Conservation (phyloP, 73 alveolate genomes). For the Paramecium tetraurelia region DNA sequence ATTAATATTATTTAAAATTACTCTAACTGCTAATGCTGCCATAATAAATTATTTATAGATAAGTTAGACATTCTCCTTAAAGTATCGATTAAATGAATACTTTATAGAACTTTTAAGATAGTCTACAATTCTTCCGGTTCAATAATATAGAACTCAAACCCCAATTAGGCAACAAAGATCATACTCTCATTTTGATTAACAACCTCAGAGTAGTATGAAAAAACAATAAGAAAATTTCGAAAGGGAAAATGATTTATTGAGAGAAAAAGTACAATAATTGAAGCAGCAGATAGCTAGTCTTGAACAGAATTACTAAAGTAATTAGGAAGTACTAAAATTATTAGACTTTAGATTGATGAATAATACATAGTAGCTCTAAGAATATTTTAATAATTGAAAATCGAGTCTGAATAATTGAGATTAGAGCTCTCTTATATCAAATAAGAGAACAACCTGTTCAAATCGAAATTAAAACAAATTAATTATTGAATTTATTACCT, state of each 20-base stretch:
- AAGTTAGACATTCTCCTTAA: constrained; percentile 26
- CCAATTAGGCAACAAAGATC: constrained; percentile 22
- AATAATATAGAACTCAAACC: background rate
- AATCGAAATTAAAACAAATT: background rate
- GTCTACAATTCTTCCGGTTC: background rate
- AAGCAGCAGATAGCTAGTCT: background rate
- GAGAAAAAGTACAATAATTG: background rate
- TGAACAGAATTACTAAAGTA: background rate
- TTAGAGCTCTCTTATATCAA: constrained; percentile 27
- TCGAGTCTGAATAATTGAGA: constrained; percentile 27
- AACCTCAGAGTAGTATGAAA: background rate
- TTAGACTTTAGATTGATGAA: background rate
- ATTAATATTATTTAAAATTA: background rate
- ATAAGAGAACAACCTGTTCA: background rate
- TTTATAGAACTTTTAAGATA: background rate
- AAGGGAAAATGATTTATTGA: background rate
- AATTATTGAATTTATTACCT: background rate
- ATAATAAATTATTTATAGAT: constrained; percentile 23
- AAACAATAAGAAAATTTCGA: background rate
- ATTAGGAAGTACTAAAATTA: background rate
- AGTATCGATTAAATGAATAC: background rate
- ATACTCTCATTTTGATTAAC: background rate
- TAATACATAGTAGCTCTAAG: constrained; percentile 12
- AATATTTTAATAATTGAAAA: constrained; percentile 30
- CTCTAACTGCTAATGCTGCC: constrained; percentile 43